A percentile compares a stretch with the other conserved stretches of the same genome.
phyloP scores from a whole-genome alignment of 179 eudicot species.

The Gypsophila paniculata region DNA sequence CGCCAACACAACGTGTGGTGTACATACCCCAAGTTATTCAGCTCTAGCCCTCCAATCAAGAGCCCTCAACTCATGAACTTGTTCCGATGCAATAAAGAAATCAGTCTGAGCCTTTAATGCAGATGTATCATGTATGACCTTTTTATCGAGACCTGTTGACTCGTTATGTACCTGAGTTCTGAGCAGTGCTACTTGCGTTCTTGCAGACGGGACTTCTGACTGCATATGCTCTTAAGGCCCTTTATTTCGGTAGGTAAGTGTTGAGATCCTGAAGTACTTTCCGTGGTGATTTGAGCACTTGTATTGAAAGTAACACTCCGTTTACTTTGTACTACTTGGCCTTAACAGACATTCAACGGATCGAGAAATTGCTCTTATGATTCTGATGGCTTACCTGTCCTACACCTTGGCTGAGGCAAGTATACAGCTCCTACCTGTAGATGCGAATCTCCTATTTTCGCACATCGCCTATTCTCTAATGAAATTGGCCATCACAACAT shows the following conservation, averaged over 20 bases:
- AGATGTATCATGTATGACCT: too few relatives aligned
- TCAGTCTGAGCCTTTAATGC: too few relatives aligned
- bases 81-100: neutral
- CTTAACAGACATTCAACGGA: conserved; percentile 72
- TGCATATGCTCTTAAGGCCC: conserved; percentile 69
- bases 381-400: conserved; percentile 84
- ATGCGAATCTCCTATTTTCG: neutral
- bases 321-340: neutral
- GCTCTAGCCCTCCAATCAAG: neutral
- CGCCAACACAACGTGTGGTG: too few relatives aligned
- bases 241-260: conserved; percentile 70
- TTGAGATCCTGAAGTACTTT: conserved; percentile 3
- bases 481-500: too few relatives aligned
- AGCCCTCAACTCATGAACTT: neutral
- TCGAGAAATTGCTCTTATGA: conserved; percentile 86
- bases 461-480: neutral
- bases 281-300: neutral
- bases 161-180: neutral
- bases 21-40: too few relatives aligned
- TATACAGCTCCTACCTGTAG: neutral
- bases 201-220: conserved; percentile 76
- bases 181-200: neutral
- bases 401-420: conserved; percentile 92
- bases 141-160: neutral
- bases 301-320: neutral